phyloP scores from a whole-genome alignment of 345 rosid genomes.

The Aurinia saxatilis region DNA sequence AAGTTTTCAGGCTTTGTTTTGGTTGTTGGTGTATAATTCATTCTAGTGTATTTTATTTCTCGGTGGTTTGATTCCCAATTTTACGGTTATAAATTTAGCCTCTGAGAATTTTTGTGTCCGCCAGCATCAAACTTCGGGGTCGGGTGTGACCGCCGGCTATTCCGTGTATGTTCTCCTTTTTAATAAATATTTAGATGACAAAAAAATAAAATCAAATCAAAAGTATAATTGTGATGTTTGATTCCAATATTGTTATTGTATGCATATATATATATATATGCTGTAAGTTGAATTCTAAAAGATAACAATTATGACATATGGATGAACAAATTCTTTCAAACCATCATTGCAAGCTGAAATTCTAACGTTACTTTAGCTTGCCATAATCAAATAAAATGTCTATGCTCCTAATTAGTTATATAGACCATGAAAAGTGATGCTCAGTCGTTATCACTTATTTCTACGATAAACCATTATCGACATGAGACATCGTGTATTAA shows the following conservation, averaged over 20 bases:
- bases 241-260: not conserved
- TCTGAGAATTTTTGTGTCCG: too few relatives aligned
- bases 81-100: too few relatives aligned
- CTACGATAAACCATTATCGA: slow-evolving; percentile 14
- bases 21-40: too few relatives aligned
- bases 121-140: too few relatives aligned
- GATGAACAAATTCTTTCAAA: not conserved
- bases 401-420: not conserved
- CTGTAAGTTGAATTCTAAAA: slow-evolving; percentile 3
- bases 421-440: not conserved
- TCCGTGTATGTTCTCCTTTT: too few relatives aligned
- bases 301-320: not conserved
- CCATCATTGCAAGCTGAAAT: slow-evolving; percentile 11
- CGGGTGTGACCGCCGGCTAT: too few relatives aligned
- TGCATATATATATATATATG: too few relatives aligned
- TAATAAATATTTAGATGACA: too few relatives aligned
- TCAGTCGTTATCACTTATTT: slow-evolving; percentile 17
- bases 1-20: too few relatives aligned
- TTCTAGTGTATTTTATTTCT: too few relatives aligned
- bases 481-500: slow-evolving; percentile 3
- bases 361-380: not conserved
- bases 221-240: not conserved
- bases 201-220: too few relatives aligned
- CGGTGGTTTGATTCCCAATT: too few relatives aligned
- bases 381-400: not conserved